Conservation (phyloP, 73 alveolate species). For the Tetrahymena borealis region DNA sequence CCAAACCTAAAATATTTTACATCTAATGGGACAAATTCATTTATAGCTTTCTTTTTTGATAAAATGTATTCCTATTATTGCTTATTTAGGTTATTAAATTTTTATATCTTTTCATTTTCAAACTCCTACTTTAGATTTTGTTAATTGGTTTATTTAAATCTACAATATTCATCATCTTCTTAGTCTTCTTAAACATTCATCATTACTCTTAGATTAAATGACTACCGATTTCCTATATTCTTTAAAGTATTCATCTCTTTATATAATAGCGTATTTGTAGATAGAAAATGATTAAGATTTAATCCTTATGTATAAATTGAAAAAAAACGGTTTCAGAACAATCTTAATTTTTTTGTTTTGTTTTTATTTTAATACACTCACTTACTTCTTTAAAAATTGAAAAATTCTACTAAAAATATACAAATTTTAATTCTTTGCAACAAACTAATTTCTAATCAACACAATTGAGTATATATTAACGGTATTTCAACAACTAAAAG, state of each 20-base stretch:
- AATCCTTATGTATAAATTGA: no score
- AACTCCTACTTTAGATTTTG: not conserved
- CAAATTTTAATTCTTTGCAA: no score
- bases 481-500: no score
- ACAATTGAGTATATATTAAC: no score
- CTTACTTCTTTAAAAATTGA: no score
- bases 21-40: not conserved
- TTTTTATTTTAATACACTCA: no score
- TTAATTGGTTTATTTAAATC: not conserved
- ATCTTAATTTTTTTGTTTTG: no score
- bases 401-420: no score
- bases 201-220: not conserved
- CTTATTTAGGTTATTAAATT: not conserved
- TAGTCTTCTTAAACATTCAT: not conserved
- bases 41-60: not conserved
- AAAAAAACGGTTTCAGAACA: no score
- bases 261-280: no score
- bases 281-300: no score
- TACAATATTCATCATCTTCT: not conserved
- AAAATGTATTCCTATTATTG: not conserved
- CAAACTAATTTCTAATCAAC: no score
- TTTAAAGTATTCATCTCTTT: not conserved
- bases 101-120: not conserved
- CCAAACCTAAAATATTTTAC: not conserved
- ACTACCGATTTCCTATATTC: not conserved